A percentile compares a stretch with the other conserved stretches of the same genome.
phyloP scores from a whole-genome alignment of 371 early-diverging fungal species.

The Syncephalastrum racemosum region DNA sequence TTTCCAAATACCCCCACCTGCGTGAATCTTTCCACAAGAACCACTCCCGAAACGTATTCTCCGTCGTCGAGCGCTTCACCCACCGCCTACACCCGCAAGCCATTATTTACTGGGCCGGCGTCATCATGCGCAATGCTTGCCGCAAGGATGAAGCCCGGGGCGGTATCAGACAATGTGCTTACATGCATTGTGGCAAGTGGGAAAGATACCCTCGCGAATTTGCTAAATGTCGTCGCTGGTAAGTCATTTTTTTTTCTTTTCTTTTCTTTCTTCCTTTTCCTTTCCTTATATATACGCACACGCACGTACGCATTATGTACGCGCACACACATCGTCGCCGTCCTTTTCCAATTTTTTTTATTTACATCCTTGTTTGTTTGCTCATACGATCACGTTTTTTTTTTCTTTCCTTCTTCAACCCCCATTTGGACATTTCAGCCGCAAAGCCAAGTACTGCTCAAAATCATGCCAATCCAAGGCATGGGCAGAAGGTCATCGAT shows the following conservation, averaged over 20 bases:
- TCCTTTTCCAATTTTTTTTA: background rate
- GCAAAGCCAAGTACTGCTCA: slow-evolving; percentile 79
- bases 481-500: slow-evolving; percentile 75
- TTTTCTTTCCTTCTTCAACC: background rate
- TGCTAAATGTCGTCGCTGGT: slow-evolving; percentile 76
- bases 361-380: slow-evolving; percentile 7
- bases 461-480: slow-evolving; percentile 72
- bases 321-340: background rate
- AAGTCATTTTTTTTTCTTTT: slow-evolving; percentile 5
- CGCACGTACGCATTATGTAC: too few species aligned
- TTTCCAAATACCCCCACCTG: slow-evolving; percentile 77
- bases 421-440: slow-evolving; percentile 19
- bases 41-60: slow-evolving; percentile 62
- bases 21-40: slow-evolving; percentile 65
- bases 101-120: slow-evolving; percentile 75
- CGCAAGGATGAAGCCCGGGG: slow-evolving; percentile 70
- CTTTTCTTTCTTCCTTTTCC: background rate
- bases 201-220: slow-evolving; percentile 71
- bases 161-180: slow-evolving; percentile 72
- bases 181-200: slow-evolving; percentile 74
- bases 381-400: slow-evolving; percentile 3
- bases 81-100: slow-evolving; percentile 60
- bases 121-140: slow-evolving; percentile 80
- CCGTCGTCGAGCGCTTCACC: slow-evolving; percentile 72
- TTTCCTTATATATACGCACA: background rate